A percentile compares a stretch with the other conserved stretches of the same genome.
These are phyloP conservation scores for Colletotrichum euphorbiae DNA, from an alignment of 2,329 filamentous ascomycete genomes.

Conservation along the genomic window DNA sequence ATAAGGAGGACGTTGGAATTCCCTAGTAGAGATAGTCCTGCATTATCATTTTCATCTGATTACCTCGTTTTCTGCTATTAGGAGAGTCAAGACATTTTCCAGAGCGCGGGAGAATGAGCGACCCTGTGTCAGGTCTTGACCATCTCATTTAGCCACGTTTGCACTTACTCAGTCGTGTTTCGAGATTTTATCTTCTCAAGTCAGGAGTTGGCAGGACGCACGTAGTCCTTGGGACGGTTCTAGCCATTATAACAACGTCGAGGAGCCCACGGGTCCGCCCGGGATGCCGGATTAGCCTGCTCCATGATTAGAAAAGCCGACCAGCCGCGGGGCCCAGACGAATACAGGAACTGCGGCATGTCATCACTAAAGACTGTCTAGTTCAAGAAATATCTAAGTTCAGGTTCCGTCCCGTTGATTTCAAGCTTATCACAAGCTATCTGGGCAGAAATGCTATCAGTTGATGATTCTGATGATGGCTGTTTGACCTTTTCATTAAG, in stretches of 20 bases:
- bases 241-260: neutral
- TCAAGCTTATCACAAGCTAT: constrained; percentile 3
- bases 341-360: neutral
- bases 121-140: constrained; percentile 14
- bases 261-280: neutral
- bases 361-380: neutral
- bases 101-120: neutral
- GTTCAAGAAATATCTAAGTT: neutral
- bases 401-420: neutral
- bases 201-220: neutral
- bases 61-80: neutral
- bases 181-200: neutral
- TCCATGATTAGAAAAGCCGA: neutral
- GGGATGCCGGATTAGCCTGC: neutral
- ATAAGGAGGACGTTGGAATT: constrained; percentile 29
- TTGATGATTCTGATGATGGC: neutral
- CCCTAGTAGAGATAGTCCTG: neutral
- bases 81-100: constrained; percentile 11
- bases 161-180: constrained; percentile 7
- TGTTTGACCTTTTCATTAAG: neutral
- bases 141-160: constrained; percentile 23
- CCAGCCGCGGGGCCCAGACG: constrained; percentile 2
- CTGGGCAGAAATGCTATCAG: neutral
- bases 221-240: neutral
- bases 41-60: constrained; percentile 27